These are phyloP conservation scores for Trypanosoma scelopori DNA, from an alignment of 208 protist genomes.

Conservation along the genomic window DNA sequence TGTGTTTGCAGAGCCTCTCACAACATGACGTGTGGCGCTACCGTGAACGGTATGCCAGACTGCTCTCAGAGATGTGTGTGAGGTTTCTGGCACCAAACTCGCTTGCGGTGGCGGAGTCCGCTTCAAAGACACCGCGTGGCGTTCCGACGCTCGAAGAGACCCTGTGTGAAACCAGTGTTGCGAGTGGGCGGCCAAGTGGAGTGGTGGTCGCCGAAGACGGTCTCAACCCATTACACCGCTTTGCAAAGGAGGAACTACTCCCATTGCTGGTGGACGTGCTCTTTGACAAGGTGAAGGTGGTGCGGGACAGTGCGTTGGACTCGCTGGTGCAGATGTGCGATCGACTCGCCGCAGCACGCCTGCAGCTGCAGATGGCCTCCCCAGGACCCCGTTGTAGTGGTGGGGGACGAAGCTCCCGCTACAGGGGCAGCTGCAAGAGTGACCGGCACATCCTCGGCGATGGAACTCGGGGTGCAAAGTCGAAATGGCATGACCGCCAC, in stretches of 20 bases:
- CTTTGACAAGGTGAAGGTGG: slow-evolving; percentile 81
- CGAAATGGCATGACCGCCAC: neutral
- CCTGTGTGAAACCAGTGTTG: slow-evolving; percentile 17
- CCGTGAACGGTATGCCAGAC: slow-evolving; percentile 54
- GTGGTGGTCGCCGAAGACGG: slow-evolving; percentile 18
- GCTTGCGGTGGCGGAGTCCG: slow-evolving; percentile 11
- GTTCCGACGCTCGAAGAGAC: slow-evolving; percentile 5
- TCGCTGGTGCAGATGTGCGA: slow-evolving; percentile 48
- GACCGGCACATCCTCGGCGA: neutral
- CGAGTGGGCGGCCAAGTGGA: slow-evolving; percentile 4
- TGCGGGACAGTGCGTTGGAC: slow-evolving; percentile 66
- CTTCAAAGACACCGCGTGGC: neutral
- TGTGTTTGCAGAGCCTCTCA: slow-evolving; percentile 47
- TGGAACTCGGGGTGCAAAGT: slow-evolving; percentile 5
- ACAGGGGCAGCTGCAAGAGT: neutral
- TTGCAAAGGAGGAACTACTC: slow-evolving; percentile 65
- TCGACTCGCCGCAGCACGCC: slow-evolving; percentile 13
- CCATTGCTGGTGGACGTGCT: slow-evolving; percentile 63
- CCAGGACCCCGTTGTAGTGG: neutral
- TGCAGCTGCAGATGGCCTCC: slow-evolving; percentile 3
- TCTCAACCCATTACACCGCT: slow-evolving; percentile 45
- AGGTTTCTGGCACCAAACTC: slow-evolving; percentile 43
- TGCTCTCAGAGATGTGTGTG: slow-evolving; percentile 64
- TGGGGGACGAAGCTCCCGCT: neutral
- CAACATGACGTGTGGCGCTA: slow-evolving; percentile 78